Evolutionary conservation across 441 rosid genomes (phyloP).

Genomic region (Brassica hybrid): DNA sequence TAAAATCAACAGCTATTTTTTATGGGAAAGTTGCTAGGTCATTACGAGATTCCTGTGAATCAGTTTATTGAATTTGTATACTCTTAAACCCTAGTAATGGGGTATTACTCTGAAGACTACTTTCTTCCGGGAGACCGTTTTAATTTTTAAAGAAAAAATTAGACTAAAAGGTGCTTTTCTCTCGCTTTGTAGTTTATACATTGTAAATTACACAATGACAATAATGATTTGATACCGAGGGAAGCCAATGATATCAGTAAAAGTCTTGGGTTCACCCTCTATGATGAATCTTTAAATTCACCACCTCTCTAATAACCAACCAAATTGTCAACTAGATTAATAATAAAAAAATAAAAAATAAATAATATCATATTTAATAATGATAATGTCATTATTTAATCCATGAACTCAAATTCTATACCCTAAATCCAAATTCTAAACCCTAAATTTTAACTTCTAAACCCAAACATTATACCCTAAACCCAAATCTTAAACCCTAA

Average conservation of each 20-base stretch:
- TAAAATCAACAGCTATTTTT: neutral
- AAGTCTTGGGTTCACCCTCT: no score
- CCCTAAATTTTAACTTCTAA: no score
- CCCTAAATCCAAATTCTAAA: no score
- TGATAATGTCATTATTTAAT: no score
- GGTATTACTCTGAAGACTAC: slow-evolving; percentile 21
- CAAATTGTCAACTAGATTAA: no score
- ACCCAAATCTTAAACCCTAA: no score
- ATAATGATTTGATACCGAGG: neutral
- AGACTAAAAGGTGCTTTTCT: slow-evolving; percentile 9
- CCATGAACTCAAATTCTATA: no score
- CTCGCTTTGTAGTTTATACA: slow-evolving; percentile 11
- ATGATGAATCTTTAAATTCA: no score
- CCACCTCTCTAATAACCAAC: no score
- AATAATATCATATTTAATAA: no score
- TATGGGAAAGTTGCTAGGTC: slow-evolving; percentile 12
- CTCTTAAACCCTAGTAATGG: slow-evolving; percentile 34
- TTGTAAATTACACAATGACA: neutral
- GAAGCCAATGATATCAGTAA: slow-evolving; percentile 9
- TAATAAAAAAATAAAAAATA: no score
- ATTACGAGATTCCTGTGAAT: slow-evolving; percentile 4
- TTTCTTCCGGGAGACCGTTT: slow-evolving; percentile 14
- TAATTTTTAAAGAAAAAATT: slow-evolving; percentile 16
- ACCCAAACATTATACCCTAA: no score
- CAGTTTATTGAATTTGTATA: slow-evolving; percentile 9